Evolutionary conservation across 2,329 filamentous ascomycete genomes (phyloP).

Genomic region (Alternaria sp.): DNA sequence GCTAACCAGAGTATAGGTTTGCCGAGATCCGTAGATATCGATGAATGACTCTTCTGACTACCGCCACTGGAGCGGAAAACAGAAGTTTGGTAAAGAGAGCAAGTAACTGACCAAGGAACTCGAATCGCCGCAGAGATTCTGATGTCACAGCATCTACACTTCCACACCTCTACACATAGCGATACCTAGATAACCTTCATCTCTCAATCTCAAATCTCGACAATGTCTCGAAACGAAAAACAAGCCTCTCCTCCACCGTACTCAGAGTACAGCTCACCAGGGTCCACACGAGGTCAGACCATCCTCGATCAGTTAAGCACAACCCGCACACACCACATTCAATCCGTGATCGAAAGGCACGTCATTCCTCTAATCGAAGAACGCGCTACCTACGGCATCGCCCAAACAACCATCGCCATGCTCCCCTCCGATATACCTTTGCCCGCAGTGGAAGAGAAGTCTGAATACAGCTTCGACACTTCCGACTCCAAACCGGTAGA

Average conservation of each 20-base stretch:
- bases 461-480: constrained; percentile 44
- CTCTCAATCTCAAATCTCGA: neutral
- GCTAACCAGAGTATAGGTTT: constrained; percentile 7
- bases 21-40: constrained; percentile 10
- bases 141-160: neutral
- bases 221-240: constrained; percentile 23
- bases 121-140: neutral
- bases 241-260: constrained; percentile 14
- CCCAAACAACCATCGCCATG: constrained; percentile 56
- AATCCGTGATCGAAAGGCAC: constrained; percentile 49
- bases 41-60: neutral
- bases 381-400: constrained; percentile 54
- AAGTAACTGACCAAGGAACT: neutral
- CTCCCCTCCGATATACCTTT: constrained; percentile 55
- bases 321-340: constrained; percentile 53
- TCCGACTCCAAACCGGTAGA: constrained; percentile 37
- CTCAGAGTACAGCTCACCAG: constrained; percentile 26
- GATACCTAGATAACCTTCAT: neutral
- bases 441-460: constrained; percentile 33
- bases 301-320: constrained; percentile 50
- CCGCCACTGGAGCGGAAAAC: constrained; percentile 4
- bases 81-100: neutral
- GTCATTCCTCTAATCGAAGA: constrained; percentile 54
- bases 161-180: neutral
- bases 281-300: constrained; percentile 36